Conservation (phyloP, 306 rosid genomes). For the Sicyos baderoa region DNA sequence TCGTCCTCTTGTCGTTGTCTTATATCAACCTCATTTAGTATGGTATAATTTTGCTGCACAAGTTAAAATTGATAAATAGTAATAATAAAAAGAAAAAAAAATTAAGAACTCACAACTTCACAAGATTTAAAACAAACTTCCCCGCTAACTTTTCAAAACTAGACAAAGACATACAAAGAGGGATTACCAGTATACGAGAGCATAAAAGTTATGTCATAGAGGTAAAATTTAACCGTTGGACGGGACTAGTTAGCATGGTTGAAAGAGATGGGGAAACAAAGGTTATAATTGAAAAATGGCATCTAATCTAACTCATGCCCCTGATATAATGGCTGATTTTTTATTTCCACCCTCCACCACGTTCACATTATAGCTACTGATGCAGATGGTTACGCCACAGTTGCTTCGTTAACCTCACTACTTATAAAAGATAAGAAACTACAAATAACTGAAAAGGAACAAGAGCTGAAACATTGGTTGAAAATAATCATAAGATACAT, state of each 20-base stretch:
- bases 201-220: too few species aligned
- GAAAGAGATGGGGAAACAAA: not conserved
- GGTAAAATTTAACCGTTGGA: too few species aligned
- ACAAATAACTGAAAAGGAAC: not conserved
- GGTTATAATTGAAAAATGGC: not conserved
- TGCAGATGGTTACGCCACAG: not conserved
- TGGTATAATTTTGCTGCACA: conserved; percentile 48
- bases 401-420: not conserved
- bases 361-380: not conserved
- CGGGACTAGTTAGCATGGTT: too few species aligned
- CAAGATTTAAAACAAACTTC: too few species aligned
- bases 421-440: not conserved
- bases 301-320: not conserved
- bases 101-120: too few species aligned
- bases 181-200: too few species aligned
- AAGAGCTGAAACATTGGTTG: not conserved
- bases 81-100: not conserved
- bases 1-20: conserved; percentile 51
- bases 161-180: too few species aligned
- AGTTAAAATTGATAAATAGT: not conserved
- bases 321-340: not conserved
- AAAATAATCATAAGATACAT: not conserved
- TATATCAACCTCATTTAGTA: conserved; percentile 56
- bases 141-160: too few species aligned
- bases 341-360: not conserved